Evolutionary conservation across 305 asterid species (phyloP).

Genomic region (Fraxinus paxiana): DNA sequence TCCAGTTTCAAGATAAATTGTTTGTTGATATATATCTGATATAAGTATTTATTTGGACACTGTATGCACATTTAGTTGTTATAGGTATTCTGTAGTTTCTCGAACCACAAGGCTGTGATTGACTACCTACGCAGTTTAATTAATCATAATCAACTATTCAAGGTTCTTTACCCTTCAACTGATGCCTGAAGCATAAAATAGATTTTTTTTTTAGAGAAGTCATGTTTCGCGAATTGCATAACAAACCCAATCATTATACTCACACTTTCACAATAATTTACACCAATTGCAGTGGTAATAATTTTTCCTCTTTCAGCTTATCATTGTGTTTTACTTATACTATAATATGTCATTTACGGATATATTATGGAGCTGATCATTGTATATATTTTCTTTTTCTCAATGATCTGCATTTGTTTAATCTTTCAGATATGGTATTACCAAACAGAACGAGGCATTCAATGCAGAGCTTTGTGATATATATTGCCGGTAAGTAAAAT

Average conservation of each 20-base stretch:
- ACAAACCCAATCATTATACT: not conserved
- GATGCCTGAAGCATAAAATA: not conserved
- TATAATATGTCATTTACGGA: not conserved
- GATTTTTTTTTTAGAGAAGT: not conserved
- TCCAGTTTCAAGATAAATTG: not conserved
- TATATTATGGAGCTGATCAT: not conserved
- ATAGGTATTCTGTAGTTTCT: not conserved
- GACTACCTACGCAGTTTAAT: not conserved
- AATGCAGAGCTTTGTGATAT: slow-evolving; percentile 89
- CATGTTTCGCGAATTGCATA: not conserved
- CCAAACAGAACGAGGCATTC: slow-evolving; percentile 85
- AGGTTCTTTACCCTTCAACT: not conserved
- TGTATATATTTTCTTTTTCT: slow-evolving; percentile 9
- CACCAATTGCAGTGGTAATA: not conserved
- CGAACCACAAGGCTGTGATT: not conserved
- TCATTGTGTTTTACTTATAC: not conserved
- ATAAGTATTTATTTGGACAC: not conserved
- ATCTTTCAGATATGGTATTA: slow-evolving; percentile 77
- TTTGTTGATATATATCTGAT: not conserved
- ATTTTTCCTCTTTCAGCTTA: not conserved
- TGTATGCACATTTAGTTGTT: not conserved
- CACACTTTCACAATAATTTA: not conserved
- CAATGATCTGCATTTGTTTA: slow-evolving; percentile 13
- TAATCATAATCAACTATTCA: not conserved
- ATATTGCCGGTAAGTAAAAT: slow-evolving; percentile 65